These are phyloP conservation scores for Stemphylium beticola DNA, from an alignment of 2,329 filamentous ascomycete genomes.

Conservation along the genomic window DNA sequence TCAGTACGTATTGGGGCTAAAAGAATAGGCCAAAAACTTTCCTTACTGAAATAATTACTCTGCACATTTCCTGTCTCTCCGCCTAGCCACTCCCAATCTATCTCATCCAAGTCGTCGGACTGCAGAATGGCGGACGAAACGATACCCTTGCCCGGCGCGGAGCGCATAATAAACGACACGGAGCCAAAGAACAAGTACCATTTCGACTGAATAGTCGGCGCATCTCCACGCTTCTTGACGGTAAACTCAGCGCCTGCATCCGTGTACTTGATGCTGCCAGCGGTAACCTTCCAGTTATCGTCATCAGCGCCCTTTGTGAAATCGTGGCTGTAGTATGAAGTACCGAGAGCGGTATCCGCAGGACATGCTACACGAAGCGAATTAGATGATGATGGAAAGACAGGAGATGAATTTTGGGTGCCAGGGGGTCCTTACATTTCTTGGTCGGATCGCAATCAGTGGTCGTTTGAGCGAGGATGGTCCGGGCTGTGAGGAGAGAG, in stretches of 20 bases:
- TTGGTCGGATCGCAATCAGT: slow-evolving; percentile 50
- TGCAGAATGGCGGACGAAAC: slow-evolving; percentile 83
- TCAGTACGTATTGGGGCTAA: no score
- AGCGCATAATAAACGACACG: slow-evolving; percentile 78
- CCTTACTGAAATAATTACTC: slow-evolving; percentile 78
- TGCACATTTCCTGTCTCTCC: slow-evolving; percentile 67
- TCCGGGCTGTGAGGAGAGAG: background rate
- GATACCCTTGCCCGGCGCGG: slow-evolving; percentile 75
- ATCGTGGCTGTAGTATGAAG: slow-evolving; percentile 49
- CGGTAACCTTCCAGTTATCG: slow-evolving; percentile 44
- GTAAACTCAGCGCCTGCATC: slow-evolving; percentile 57
- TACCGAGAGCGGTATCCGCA: slow-evolving; percentile 45
- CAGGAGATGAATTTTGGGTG: no score
- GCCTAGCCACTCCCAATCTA: slow-evolving; percentile 85
- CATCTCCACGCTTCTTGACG: slow-evolving; percentile 56
- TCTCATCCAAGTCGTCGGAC: slow-evolving; percentile 83
- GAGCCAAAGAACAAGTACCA: slow-evolving; percentile 89
- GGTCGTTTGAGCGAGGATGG: slow-evolving; percentile 47
- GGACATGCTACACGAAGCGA: slow-evolving; percentile 39
- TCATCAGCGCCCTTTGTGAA: slow-evolving; percentile 37
- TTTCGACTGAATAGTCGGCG: slow-evolving; percentile 72
- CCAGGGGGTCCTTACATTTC: slow-evolving; percentile 22
- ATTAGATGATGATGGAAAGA: background rate
- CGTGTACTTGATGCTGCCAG: slow-evolving; percentile 52
- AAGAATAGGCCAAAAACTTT: background rate